Conservation (phyloP, 108 stramenopile species). For the Licmophora abbreviata region DNA sequence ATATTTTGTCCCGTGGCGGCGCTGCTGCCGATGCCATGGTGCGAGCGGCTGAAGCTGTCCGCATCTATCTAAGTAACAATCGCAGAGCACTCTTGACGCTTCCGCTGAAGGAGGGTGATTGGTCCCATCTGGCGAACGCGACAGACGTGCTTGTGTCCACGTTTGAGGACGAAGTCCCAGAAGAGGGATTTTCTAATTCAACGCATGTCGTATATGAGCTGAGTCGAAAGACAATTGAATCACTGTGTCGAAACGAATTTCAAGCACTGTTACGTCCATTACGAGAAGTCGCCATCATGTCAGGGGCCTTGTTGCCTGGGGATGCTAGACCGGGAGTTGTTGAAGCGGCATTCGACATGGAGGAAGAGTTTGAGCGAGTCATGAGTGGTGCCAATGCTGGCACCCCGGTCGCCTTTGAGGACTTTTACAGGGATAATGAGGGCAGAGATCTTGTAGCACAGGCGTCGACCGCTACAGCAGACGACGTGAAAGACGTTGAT, state of each 20-base stretch:
- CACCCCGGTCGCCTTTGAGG: constrained; percentile 14
- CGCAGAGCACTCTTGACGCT: constrained; percentile 39
- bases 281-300: constrained; percentile 79
- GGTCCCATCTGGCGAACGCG: constrained; percentile 24
- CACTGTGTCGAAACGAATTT: constrained; percentile 51
- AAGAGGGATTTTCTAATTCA: constrained; percentile 10
- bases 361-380: constrained; percentile 18
- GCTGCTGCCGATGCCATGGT: constrained; percentile 38
- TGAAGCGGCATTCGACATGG: constrained; percentile 54
- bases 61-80: constrained; percentile 68
- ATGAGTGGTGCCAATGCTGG: constrained; percentile 13
- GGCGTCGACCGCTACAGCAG: constrained; percentile 2
- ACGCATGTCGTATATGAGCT: constrained; percentile 28
- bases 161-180: constrained; percentile 4
- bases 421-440: constrained; percentile 37
- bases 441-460: constrained; percentile 10
- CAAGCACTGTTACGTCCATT: constrained; percentile 57
- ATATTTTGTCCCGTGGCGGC: constrained; percentile 16
- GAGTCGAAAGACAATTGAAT: constrained; percentile 56
- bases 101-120: constrained; percentile 62
- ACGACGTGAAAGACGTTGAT: constrained; percentile 6
- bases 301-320: constrained; percentile 74
- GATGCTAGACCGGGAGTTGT: constrained; percentile 63
- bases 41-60: constrained; percentile 52
- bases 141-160: constrained; percentile 12